A percentile compares a stretch with the other conserved stretches of the same genome.
Evolutionary conservation across 495 filamentous ascomycete genomes (phyloP).

Genomic region (Xylaria curta): DNA sequence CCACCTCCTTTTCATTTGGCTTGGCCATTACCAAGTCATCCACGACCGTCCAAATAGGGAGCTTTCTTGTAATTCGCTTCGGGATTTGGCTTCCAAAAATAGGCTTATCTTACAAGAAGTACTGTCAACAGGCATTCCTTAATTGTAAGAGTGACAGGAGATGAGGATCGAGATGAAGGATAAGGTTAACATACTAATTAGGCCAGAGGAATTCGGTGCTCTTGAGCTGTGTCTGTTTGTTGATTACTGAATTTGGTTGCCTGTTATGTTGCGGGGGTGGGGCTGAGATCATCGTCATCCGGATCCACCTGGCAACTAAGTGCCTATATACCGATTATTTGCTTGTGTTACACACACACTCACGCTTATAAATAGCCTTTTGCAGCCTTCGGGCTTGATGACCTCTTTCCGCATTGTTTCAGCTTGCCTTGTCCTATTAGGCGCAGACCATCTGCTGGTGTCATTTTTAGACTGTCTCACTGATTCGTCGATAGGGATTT

Average conservation of each 20-base stretch:
- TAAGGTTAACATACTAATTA: background rate
- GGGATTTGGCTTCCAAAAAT: background rate
- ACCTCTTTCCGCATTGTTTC: background rate
- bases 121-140: background rate
- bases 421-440: background rate
- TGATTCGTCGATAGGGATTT: background rate
- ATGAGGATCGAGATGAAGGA: background rate
- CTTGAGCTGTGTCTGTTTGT: background rate
- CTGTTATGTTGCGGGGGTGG: conserved; percentile 8
- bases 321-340: too few relatives aligned
- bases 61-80: background rate
- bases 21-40: conserved; percentile 31
- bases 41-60: background rate
- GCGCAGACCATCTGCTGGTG: background rate
- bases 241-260: conserved; percentile 4
- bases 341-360: too few relatives aligned
- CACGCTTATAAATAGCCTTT: background rate
- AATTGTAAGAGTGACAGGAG: background rate
- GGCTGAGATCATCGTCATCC: background rate
- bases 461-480: background rate
- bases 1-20: conserved; percentile 17
- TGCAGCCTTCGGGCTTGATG: background rate
- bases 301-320: background rate
- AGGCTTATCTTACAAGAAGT: background rate
- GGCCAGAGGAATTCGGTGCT: background rate